These are phyloP conservation scores for Ustilago lituana DNA, from an alignment of 1,284 basidiomycete species.

Conservation along the genomic window DNA sequence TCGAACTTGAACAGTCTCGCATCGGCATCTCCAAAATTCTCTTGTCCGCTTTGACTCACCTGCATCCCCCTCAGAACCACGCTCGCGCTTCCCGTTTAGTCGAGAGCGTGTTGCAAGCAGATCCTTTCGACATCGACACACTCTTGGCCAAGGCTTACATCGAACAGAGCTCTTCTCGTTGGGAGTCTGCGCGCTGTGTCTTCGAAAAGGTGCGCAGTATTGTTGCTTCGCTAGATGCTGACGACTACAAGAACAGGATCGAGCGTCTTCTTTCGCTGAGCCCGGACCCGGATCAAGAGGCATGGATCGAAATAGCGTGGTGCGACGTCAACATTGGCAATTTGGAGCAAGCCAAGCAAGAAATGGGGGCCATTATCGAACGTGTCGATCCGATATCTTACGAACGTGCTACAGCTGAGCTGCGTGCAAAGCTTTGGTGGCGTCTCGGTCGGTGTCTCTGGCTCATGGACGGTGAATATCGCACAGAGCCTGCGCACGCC, in stretches of 20 bases:
- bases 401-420: constrained; percentile 57
- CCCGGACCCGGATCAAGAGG: constrained; percentile 73
- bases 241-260: constrained; percentile 61
- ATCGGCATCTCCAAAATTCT: constrained; percentile 76
- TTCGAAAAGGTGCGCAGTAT: constrained; percentile 71
- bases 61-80: constrained; percentile 91
- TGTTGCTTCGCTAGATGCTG: constrained; percentile 5
- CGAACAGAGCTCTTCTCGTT: constrained; percentile 75
- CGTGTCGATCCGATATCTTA: constrained; percentile 70
- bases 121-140: constrained; percentile 75
- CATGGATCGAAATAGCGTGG: constrained; percentile 86
- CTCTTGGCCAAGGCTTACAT: constrained; percentile 82
- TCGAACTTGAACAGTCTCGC: constrained; percentile 77
- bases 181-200: constrained; percentile 75
- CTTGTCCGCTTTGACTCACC: constrained; percentile 80
- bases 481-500: constrained; percentile 48
- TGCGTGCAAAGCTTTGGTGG: constrained; percentile 82
- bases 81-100: constrained; percentile 78
- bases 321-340: constrained; percentile 76
- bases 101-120: constrained; percentile 75
- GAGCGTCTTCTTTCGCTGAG: constrained; percentile 66
- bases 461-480: constrained; percentile 74
- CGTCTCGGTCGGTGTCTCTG: constrained; percentile 81
- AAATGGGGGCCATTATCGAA: constrained; percentile 74
- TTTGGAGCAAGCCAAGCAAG: constrained; percentile 72